A percentile compares a stretch with the other conserved stretches of the same genome.
Evolutionary conservation across 2,329 filamentous ascomycete species (phyloP).

Genomic region (Xylaria sp.): DNA sequence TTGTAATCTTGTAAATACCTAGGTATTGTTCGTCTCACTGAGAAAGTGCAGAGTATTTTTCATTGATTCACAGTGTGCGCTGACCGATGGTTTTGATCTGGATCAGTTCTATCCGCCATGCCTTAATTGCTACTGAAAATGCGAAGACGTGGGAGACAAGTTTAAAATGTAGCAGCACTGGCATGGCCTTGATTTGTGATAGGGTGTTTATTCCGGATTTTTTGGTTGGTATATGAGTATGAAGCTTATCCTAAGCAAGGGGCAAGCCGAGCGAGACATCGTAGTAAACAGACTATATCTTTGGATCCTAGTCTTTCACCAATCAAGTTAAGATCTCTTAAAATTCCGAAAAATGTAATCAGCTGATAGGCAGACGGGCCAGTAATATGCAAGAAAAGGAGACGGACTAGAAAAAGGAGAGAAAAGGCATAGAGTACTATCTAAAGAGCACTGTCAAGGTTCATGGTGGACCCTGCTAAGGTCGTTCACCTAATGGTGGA

Average conservation of each 20-base stretch:
- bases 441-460: not conserved
- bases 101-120: not conserved
- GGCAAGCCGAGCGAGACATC: not conserved
- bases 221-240: not conserved
- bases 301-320: not conserved
- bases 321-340: not conserved
- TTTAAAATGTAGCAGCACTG: not conserved
- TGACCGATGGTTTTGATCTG: not conserved
- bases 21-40: not conserved
- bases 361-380: slow-evolving; percentile 15
- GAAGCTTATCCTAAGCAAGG: not conserved
- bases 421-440: not conserved
- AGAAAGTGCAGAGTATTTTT: not conserved
- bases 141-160: not conserved
- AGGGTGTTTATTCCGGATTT: not conserved
- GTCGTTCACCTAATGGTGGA: not conserved
- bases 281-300: slow-evolving; percentile 4
- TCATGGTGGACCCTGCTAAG: not conserved
- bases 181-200: not conserved
- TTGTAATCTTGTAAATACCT: not conserved
- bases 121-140: not conserved
- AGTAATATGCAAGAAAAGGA: slow-evolving; percentile 6
- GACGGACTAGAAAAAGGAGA: not conserved
- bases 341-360: slow-evolving; percentile 3
- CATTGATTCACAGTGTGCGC: not conserved